Evolutionary conservation across 148 eudicot species (phyloP).

Genomic region (Vaccinium macrocarpon): DNA sequence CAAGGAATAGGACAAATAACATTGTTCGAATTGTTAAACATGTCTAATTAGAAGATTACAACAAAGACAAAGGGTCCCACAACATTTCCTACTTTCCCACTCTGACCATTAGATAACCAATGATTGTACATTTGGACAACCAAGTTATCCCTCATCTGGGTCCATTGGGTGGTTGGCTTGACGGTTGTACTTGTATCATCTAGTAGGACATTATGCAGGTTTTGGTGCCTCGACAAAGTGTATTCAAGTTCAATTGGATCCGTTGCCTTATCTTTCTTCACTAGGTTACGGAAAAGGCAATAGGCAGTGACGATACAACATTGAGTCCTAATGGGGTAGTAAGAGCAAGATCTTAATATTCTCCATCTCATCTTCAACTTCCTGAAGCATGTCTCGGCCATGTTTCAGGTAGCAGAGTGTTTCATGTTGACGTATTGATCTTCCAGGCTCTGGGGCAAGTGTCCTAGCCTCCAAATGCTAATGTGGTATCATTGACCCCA

Average conservation of each 20-base stretch:
- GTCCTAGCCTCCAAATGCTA: background rate
- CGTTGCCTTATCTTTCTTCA: slow-evolving; percentile 1
- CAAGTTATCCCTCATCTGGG: too few species aligned
- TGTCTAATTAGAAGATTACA: too few species aligned
- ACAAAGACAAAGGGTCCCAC: too few species aligned
- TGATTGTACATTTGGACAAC: background rate
- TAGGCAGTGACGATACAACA: slow-evolving; percentile 23
- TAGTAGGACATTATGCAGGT: background rate
- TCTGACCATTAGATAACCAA: background rate
- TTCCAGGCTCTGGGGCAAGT: background rate
- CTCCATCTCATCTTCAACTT: slow-evolving; percentile 25
- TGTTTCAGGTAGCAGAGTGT: slow-evolving; percentile 13
- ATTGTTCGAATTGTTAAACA: too few species aligned
- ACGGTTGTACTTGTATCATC: background rate
- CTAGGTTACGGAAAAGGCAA: background rate
- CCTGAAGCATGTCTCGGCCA: background rate
- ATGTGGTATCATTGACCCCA: too few species aligned
- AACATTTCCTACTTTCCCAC: too few species aligned
- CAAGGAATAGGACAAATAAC: too few species aligned
- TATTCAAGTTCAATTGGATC: too few species aligned
- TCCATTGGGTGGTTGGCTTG: too few species aligned
- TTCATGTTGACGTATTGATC: slow-evolving; percentile 20
- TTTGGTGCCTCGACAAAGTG: background rate
- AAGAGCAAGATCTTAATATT: slow-evolving; percentile 6
- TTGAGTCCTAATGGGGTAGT: slow-evolving; percentile 18